Evolutionary conservation across 148 eudicot species (phyloP), one percentile per base, ranked within the genome.

Genomic region (Bassia scoparia): DNA sequence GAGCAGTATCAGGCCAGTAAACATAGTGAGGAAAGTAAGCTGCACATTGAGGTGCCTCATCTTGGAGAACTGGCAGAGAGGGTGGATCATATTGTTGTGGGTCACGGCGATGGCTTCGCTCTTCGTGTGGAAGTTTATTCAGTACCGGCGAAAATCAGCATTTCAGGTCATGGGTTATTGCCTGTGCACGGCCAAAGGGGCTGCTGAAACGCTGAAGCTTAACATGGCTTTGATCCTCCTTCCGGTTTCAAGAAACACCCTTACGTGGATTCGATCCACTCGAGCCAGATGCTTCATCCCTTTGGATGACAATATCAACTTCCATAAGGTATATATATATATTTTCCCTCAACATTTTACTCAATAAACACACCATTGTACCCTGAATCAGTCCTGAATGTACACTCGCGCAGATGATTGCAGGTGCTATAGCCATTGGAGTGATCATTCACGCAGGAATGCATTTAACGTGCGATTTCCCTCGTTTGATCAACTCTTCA

Each of bases 191-290:
- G 99, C 99, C 59, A 95, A 95, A 82, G 99, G 99, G 16, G 99
- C 97, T 9, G 99, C 97, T 0, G 99, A 95, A 84, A 95, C 96
- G 5, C 80, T 95, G 31, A 95, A 95, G 81, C 78, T 95, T 31
- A 95, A 95, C 82, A 95, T 95, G 99, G 99, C 99, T 60, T 80
- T 95, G 71, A 86, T 95, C 50, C 89, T 95, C 20, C 65, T 95
- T 30, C 96, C 97, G 4, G 96, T 95, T 74, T 91, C 96, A 55
- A 84, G 99, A 29, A 95, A 95, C 63, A 87, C 83, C 23, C 77
- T 91, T 30, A 95, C 99, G 8, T 87, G 86, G 88, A 89, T 95
- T 26, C 85, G 99, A 13, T 88, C 97, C 35, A 89, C 99, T 1
- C 79, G 82, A 70, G 88, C 89, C 23, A 80, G 97, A 55, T 75